Base-by-base conservation (phyloP, 352 stramenopile species). In the Phytophthora europaea region DNA sequence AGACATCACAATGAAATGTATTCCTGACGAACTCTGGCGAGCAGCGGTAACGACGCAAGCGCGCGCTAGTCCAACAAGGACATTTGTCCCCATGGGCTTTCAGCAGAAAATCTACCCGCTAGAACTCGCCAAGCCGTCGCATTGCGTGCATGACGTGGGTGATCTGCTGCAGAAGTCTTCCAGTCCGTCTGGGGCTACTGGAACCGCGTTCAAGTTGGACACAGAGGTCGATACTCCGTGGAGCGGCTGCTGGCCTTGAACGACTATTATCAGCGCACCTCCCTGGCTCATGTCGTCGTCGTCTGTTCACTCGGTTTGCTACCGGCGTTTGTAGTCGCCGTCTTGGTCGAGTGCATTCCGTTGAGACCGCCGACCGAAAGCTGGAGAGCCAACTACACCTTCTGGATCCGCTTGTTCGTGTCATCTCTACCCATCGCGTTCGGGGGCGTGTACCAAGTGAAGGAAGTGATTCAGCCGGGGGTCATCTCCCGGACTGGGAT, bases 311-410 rank as follows among this genome's bases (percentile, higher is more conserved):
- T 67, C 3, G 28, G 58, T 6, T 56, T 70, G 3, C 13, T 83
- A 0, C 70, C 73, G 2, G 59, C 73, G 6, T 67, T 82, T n/a
- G 4, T 62, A 2, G 9, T 69, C 0, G 45, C 67, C 0, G 55
- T 71, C 6, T 31, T 73, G 6, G 22, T 83, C 2, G 73, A 85
- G 16, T 73, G 61, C 12, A 76, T 85, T 0, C 79, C 79, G 3
- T 54, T 85, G 4, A 66, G 18, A 8, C 33, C 53, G 7, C 75
- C 65, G 1, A 22, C 20, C 6, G 62, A 64, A 3, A 60, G 72
- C 2, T 79, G 65, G 64, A 48, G 58, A 61, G 67, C 50, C 0
- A 83, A 83, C 56, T 75, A 73, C 48, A 50, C 50, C 1, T 65
- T 80, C 36, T 85, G 57, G 57, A 60, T 75, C 22, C 62, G 72